Conservation (phyloP, 805 yeast genomes). For the Teunomyces atbi region DNA sequence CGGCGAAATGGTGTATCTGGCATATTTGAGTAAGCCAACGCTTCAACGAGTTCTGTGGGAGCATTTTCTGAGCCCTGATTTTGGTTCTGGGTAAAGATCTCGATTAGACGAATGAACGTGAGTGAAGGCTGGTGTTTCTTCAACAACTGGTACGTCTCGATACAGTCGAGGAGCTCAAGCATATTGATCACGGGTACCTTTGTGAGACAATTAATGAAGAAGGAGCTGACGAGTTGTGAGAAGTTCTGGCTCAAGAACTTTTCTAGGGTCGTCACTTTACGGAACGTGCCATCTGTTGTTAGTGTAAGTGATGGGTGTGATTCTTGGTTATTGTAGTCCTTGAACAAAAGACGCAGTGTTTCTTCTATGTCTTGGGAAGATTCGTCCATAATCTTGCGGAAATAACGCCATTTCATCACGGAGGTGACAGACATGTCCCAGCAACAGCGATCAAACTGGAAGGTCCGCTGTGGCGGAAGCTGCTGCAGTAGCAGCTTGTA, state of each 20-base stretch:
- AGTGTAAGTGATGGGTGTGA: neutral
- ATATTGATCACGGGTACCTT: constrained; percentile 33
- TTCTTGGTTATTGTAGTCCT: constrained; percentile 10
- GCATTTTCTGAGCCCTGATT: too few relatives aligned
- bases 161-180: constrained; percentile 26
- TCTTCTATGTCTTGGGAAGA: constrained; percentile 10
- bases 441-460: constrained; percentile 13
- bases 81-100: constrained; percentile 6
- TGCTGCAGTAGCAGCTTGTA: too few relatives aligned
- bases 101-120: constrained; percentile 18
- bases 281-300: constrained; percentile 15
- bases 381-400: constrained; percentile 13
- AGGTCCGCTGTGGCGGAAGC: too few relatives aligned
- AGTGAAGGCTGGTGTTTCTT: constrained; percentile 16
- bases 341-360: constrained; percentile 12
- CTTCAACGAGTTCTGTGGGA: constrained; percentile 10
- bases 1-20: constrained; percentile 18
- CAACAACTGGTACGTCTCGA: constrained; percentile 25
- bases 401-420: constrained; percentile 28
- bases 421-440: constrained; percentile 38
- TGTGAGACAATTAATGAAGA: constrained; percentile 30
- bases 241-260: constrained; percentile 15
- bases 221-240: constrained; percentile 23
- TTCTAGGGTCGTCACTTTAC: constrained; percentile 16
- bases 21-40: constrained; percentile 14